phyloP scores from a whole-genome alignment of 2,329 filamentous ascomycete species.

The Ustulina deusta region DNA sequence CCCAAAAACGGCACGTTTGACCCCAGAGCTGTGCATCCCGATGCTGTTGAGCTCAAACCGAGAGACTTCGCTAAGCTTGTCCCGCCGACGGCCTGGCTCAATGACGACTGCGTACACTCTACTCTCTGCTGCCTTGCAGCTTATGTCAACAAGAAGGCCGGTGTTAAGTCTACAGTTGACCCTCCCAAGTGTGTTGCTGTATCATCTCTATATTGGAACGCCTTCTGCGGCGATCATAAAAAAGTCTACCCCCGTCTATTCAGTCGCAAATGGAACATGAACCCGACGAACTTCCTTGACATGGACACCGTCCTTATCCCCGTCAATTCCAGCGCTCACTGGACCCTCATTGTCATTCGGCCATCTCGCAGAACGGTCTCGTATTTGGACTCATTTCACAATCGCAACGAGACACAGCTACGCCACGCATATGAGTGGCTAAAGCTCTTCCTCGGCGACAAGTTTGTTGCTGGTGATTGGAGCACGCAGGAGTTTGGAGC shows the following conservation, averaged over 20 bases:
- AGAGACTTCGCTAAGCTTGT: conserved; percentile 75
- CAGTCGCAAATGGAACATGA: conserved; percentile 63
- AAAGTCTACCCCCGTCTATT: conserved; percentile 53
- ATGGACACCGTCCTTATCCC: conserved; percentile 77
- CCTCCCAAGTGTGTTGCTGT: conserved; percentile 72
- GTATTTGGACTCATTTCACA: conserved; percentile 75
- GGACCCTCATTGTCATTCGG: conserved; percentile 77
- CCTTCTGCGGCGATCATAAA: conserved; percentile 66
- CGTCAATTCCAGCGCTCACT: conserved; percentile 73
- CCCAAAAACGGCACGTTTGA: conserved; percentile 31
- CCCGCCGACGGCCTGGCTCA: conserved; percentile 72
- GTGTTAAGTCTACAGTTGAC: conserved; percentile 60
- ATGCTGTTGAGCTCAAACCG: conserved; percentile 62
- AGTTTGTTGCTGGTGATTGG: conserved; percentile 72
- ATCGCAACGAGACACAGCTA: conserved; percentile 56
- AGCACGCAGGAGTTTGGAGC: conserved; percentile 61
- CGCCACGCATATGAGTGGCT: conserved; percentile 66
- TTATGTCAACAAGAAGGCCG: conserved; percentile 67
- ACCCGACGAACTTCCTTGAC: conserved; percentile 71
- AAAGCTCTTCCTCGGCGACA: conserved; percentile 64
- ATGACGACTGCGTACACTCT: conserved; percentile 80
- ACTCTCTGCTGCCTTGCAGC: conserved; percentile 71
- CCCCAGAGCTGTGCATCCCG: conserved; percentile 51
- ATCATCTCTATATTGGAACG: conserved; percentile 74
- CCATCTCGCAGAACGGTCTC: conserved; percentile 71